Base-by-base conservation (phyloP, 306 rosid genomes). In the Benincasa hispida region DNA sequence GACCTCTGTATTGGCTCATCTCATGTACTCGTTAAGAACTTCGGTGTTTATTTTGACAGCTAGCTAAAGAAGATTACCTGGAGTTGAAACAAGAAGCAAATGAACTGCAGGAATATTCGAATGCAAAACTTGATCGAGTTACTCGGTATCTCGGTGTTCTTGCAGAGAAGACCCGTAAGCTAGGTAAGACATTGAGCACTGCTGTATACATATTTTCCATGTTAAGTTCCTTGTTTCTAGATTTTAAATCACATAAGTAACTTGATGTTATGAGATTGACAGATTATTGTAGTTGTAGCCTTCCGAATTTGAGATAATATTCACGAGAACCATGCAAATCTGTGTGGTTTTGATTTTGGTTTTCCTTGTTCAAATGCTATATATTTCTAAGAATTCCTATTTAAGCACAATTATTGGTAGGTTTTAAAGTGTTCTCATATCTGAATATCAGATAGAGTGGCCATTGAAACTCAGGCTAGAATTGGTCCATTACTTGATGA, bases 61-160 rank as follows among this genome's bases (percentile, higher is more conserved):
- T 86, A 79, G 97, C 95, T 67, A 94, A 79, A 84, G 96, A 92
- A 61, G 98, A 91, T 81, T 90, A 86, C 89, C 75, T 89, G 82
- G 93, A 82, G 81, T 82, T 94, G 81, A 89, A 91, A 77, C 97
- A 94, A 86, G 97, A 94, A 82, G 96, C 95, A 65, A 87, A 87
- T 84, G 99, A 92, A 84, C 90, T 94, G 81, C 94, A 90, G 74
- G 96, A 90, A 78, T 94, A 94, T 77, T 92, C 96, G 11, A 92
- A 92, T 85, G 97, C 97, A 30, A 92, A 94, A 84, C 93, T 94
- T 25, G 95, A 92, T n/a, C 85, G 96, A 82, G 96, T 89, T 77
- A 92, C 96, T 39, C 90, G 96, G 17, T 94, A 94, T 88, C 89
- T 94, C 5, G 97, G 99, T 57, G 97, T 92, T 87, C 96, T 94